phyloP scores from a whole-genome alignment of 2,329 filamentous ascomycete species.

The Ascochyta viciae-villosae region DNA sequence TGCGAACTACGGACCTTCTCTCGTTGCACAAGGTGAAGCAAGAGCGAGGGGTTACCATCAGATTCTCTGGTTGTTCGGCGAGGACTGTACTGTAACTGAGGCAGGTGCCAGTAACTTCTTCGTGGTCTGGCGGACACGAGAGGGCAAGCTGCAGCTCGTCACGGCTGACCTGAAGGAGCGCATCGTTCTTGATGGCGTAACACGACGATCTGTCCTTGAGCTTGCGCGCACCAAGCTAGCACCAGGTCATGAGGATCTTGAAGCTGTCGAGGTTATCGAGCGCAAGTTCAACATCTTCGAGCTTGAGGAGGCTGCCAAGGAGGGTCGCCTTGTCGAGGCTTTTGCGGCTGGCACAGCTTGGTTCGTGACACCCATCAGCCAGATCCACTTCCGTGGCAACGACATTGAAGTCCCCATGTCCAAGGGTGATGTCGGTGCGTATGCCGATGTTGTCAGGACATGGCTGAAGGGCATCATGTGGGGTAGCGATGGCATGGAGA shows the following conservation, averaged over 20 bases:
- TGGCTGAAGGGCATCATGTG: constrained; percentile 60
- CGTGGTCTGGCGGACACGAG: constrained; percentile 74
- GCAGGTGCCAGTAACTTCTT: constrained; percentile 95
- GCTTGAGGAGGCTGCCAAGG: constrained; percentile 71
- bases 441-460: constrained; percentile 53
- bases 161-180: constrained; percentile 84
- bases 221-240: constrained; percentile 69
- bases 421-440: constrained; percentile 51
- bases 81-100: constrained; percentile 81
- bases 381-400: constrained; percentile 55
- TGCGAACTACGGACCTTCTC: constrained; percentile 88
- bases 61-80: constrained; percentile 91
- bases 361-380: constrained; percentile 56
- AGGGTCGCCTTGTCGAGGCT: constrained; percentile 81
- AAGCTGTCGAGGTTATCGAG: constrained; percentile 74
- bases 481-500: constrained; percentile 51
- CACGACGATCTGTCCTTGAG: constrained; percentile 79
- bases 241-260: constrained; percentile 40
- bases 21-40: constrained; percentile 80
- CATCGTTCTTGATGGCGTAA: constrained; percentile 88
- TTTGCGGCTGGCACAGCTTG: constrained; percentile 86
- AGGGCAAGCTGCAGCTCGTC: constrained; percentile 72
- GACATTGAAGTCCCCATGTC: constrained; percentile 53
- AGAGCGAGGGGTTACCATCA: constrained; percentile 78
- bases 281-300: constrained; percentile 82